Percentiles rank a stretch among this genome's conserved stretches.
Conservation (phyloP, 2,329 filamentous ascomycete species). For the Fusarium miscanthi region DNA sequence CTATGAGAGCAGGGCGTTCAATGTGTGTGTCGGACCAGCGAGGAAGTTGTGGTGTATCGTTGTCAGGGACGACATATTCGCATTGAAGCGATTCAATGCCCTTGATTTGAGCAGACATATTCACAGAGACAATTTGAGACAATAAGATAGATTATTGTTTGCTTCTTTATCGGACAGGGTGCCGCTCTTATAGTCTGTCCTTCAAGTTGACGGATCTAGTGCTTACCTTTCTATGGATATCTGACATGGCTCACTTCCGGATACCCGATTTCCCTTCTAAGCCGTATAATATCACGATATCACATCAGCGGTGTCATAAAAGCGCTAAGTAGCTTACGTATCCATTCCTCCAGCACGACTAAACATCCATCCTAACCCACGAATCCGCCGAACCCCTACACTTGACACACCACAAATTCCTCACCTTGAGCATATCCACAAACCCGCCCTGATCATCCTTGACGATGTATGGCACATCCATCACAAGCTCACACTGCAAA, state of each 20-base stretch:
- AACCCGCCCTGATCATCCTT: slow-evolving; percentile 14
- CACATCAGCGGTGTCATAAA: background rate
- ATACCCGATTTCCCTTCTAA: background rate
- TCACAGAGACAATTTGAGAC: background rate
- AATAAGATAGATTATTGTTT: background rate
- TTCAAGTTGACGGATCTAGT: background rate
- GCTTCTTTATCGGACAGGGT: background rate
- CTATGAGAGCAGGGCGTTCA: slow-evolving; percentile 41
- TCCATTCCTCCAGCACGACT: background rate
- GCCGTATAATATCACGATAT: background rate
- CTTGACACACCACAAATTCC: slow-evolving; percentile 34
- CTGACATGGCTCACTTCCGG: background rate
- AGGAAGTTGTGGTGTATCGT: background rate
- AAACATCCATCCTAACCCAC: slow-evolving; percentile 8
- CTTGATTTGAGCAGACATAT: slow-evolving; percentile 11
- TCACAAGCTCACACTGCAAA: slow-evolving; percentile 8
- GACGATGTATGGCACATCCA: slow-evolving; percentile 16
- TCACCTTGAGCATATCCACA: slow-evolving; percentile 31
- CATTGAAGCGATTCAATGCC: slow-evolving; percentile 16
- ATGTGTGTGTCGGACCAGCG: slow-evolving; percentile 50
- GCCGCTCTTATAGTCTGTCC: background rate
- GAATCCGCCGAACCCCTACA: slow-evolving; percentile 28
- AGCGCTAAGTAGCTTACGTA: background rate
- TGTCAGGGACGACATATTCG: background rate
- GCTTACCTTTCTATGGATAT: slow-evolving; percentile 7